Evolutionary conservation across 192 early-diverging fungal species (phyloP), one percentile per base, ranked within the genome.

Genomic region (Kappamyces sp.): DNA sequence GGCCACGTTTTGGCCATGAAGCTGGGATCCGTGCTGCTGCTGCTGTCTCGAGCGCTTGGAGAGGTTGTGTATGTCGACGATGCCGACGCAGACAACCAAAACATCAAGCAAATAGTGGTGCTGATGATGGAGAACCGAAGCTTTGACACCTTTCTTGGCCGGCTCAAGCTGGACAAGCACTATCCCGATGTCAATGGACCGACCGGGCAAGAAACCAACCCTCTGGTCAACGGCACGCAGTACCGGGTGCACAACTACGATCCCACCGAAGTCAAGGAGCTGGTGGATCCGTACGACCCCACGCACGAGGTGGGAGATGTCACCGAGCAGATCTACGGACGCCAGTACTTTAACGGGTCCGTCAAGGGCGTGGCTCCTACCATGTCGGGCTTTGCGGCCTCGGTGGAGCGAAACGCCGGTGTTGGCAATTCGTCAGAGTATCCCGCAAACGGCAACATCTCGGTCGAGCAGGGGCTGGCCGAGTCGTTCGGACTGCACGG

Each of bases 71-170:
- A 23, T 23, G 23, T 59, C 6, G 46, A 59, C n/a, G 57, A 59
- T 32, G 32, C 57, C 38, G 57, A 38, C 32, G 31, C 40, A 38
- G 57, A 48, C 6, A 10, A 6, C 6, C 33, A 3, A 12, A 46
- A 43, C 31, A 47, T 59, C 35, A 59, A 59, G 46, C 40, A 59
- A 31, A 39, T 69, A 35, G 61, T 69, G 4, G 63, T 69, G 5
- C 39, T 69, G 4, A 44, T 59, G n/a, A 7, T 69, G 33, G 69
- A 71, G 60, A 71, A 71, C 55, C 64, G 60, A 0, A 66, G 64
- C 5, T 71, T 71, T 54, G 69, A 71, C 48, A 10, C 4, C 6
- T 32, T 71, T 3, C 46, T 71, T 7, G 69, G 68, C 31, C 31
- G 54, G 40, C 39, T 49, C 23, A 38, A 33, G 5, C 8, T 35